Evolutionary conservation across 768 basidiomycete genomes (phyloP).

Genomic region (Crepidotus variabilis): DNA sequence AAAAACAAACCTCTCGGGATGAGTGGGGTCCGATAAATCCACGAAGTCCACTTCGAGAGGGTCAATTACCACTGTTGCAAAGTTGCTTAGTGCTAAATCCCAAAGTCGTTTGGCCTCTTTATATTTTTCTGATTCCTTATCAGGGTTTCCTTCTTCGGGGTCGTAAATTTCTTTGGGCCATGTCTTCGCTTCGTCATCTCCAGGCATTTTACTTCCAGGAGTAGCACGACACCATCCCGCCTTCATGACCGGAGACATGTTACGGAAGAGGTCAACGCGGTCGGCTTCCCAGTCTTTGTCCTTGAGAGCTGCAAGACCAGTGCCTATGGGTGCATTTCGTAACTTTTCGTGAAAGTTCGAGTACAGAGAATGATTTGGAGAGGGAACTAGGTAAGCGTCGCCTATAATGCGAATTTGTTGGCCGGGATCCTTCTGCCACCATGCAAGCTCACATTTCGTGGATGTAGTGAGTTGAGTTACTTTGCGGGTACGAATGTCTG

Average conservation of each 20-base stretch:
- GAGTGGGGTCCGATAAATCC: constrained; percentile 47
- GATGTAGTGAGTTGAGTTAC: constrained; percentile 49
- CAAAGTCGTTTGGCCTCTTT: constrained; percentile 42
- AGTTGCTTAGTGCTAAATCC: constrained; percentile 58
- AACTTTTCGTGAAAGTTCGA: constrained; percentile 27
- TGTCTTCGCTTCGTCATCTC: constrained; percentile 51
- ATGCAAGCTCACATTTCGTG: constrained; percentile 54
- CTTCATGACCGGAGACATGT: constrained; percentile 57
- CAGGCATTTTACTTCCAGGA: constrained; percentile 53
- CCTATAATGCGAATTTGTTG: constrained; percentile 77
- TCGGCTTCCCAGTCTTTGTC: constrained; percentile 64
- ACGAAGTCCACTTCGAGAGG: constrained; percentile 67
- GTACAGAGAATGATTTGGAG: constrained; percentile 34
- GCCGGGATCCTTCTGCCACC: constrained; percentile 66
- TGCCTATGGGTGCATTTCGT: constrained; percentile 11
- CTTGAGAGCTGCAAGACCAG: constrained; percentile 28
- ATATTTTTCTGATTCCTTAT: constrained; percentile 29
- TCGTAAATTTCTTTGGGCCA: constrained; percentile 60
- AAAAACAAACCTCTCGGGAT: constrained; percentile 58
- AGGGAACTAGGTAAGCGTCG: constrained; percentile 50
- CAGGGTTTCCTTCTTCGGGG: constrained; percentile 12
- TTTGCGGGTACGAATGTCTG: constrained; percentile 74
- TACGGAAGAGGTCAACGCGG: constrained; percentile 55
- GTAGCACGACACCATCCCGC: constrained; percentile 70
- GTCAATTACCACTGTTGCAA: constrained; percentile 70